Percentiles rank a stretch among this genome's conserved stretches.
Evolutionary conservation across 2,329 filamentous ascomycete species (phyloP).

Genomic region (Stachybotrys chartarum): DNA sequence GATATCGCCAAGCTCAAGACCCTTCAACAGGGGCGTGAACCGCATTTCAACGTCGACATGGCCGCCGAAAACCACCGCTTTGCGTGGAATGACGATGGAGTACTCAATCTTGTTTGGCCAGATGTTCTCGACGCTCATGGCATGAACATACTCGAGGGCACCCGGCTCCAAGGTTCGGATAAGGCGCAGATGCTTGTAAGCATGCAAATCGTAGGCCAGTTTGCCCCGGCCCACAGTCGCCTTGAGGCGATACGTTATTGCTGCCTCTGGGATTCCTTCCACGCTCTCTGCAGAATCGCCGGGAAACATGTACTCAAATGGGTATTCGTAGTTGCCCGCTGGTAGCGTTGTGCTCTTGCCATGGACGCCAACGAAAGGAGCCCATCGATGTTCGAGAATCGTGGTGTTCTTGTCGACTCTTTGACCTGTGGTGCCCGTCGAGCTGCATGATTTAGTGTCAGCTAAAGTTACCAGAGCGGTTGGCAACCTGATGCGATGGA

Average conservation of each 20-base stretch:
- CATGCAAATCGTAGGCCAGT: slow-evolving; percentile 77
- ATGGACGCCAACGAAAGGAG: slow-evolving; percentile 52
- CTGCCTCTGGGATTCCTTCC: slow-evolving; percentile 80
- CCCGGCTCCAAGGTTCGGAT: slow-evolving; percentile 71
- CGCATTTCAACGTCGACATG: slow-evolving; percentile 76
- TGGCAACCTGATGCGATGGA: not conserved
- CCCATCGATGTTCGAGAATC: slow-evolving; percentile 65
- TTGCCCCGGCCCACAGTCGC: slow-evolving; percentile 83
- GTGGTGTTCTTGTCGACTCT: slow-evolving; percentile 50
- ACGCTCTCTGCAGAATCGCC: slow-evolving; percentile 77
- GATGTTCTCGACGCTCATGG: slow-evolving; percentile 93
- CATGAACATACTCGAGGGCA: slow-evolving; percentile 71
- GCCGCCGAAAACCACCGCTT: slow-evolving; percentile 92
- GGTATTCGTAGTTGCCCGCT: slow-evolving; percentile 77
- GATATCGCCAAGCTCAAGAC: slow-evolving; percentile 76
- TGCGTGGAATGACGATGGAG: slow-evolving; percentile 85
- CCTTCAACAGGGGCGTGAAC: slow-evolving; percentile 83
- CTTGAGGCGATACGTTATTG: slow-evolving; percentile 85
- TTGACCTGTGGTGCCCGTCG: slow-evolving; percentile 51
- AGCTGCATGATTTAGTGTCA: slow-evolving; percentile 39
- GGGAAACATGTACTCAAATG: slow-evolving; percentile 67
- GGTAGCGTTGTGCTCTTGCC: slow-evolving; percentile 53
- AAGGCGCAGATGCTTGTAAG: slow-evolving; percentile 71
- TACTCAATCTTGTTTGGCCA: slow-evolving; percentile 99
- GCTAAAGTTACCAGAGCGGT: slow-evolving; percentile 10